phyloP scores from a whole-genome alignment of 2,329 filamentous ascomycete species.

The Colletotrichum echinochloae region DNA sequence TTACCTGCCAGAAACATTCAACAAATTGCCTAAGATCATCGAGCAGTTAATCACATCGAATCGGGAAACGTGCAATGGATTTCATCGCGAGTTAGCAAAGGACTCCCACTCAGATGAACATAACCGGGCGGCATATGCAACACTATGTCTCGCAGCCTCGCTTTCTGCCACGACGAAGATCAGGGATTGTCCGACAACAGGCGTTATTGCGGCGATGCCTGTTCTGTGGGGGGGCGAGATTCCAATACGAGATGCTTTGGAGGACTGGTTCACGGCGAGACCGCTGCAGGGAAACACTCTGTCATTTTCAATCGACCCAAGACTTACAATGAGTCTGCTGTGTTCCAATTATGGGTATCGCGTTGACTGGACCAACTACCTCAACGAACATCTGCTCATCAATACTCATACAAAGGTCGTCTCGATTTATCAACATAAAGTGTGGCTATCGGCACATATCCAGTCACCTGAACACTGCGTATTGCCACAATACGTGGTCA shows the following conservation, averaged over 20 bases:
- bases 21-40: neutral
- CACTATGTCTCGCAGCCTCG: neutral
- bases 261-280: neutral
- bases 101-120: neutral
- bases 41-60: too few species aligned
- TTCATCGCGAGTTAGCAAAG: neutral
- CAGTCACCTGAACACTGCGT: neutral
- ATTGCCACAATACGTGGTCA: neutral
- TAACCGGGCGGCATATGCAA: neutral
- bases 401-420: neutral
- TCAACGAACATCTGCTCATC: neutral
- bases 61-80: neutral
- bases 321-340: neutral
- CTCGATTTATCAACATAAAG: constrained; percentile 8
- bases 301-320: neutral
- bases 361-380: neutral
- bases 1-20: neutral
- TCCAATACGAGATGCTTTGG: neutral
- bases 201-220: neutral
- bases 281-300: neutral
- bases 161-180: neutral
- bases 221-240: neutral
- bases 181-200: neutral
- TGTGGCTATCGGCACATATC: constrained; percentile 5
- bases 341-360: neutral